A percentile compares a stretch with the other conserved stretches of the same genome.
Conservation (phyloP, 2,329 filamentous ascomycete genomes). For the Leptodontidium sp. region DNA sequence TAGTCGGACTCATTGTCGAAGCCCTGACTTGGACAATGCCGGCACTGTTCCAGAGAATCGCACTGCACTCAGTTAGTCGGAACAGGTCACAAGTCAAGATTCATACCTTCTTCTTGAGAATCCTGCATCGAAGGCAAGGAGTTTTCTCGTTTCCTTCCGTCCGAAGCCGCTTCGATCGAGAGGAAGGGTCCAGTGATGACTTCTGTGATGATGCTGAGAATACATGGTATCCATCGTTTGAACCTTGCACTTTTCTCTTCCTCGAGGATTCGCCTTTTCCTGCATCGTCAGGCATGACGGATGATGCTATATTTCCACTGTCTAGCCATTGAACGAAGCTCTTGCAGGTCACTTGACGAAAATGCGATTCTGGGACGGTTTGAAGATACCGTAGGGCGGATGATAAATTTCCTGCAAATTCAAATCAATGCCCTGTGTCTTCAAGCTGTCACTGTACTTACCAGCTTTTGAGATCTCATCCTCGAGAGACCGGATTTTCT, state of each 20-base stretch:
- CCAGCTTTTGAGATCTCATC: constrained; percentile 26
- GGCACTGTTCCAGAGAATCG: constrained; percentile 29
- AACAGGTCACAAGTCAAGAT: neutral
- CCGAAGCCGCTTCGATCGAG: constrained; percentile 7
- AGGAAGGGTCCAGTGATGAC: neutral
- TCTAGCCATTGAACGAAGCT: constrained; percentile 19
- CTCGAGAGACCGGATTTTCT: constrained; percentile 24
- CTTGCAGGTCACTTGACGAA: constrained; percentile 6
- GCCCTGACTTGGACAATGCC: constrained; percentile 34
- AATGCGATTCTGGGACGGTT: constrained; percentile 4
- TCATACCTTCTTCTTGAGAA: constrained; percentile 26
- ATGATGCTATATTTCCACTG: neutral
- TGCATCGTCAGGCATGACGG: neutral
- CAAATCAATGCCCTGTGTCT: neutral
- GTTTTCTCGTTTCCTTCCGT: constrained; percentile 19
- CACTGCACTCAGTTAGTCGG: constrained; percentile 25
- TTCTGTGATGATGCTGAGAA: neutral
- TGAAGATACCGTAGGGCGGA: constrained; percentile 11
- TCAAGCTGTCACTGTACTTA: neutral
- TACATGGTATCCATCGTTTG: neutral
- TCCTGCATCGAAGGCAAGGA: constrained; percentile 26
- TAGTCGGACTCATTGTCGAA: constrained; percentile 37
- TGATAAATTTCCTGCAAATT: constrained; percentile 2
- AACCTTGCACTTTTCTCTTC: neutral
- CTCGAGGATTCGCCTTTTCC: neutral